Conservation (phyloP, 1,284 basidiomycete genomes). For the Ganoderma meredithae region DNA sequence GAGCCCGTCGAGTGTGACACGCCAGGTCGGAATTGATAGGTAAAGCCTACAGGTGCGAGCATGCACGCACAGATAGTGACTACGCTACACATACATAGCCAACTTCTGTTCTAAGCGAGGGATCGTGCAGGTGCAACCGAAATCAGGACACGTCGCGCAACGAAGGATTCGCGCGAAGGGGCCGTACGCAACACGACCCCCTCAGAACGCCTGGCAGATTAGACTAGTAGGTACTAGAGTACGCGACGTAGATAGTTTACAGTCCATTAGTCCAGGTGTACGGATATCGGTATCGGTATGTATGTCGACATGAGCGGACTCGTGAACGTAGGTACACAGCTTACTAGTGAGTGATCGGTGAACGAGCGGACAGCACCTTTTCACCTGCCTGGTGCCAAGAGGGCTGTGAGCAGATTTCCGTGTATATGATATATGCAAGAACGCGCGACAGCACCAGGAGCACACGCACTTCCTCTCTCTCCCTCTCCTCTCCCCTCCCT, state of each 20-base stretch:
- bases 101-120: background rate
- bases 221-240: slow-evolving; percentile 1
- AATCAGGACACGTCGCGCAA: background rate
- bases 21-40: background rate
- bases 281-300: slow-evolving; percentile 13
- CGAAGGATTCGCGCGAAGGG: background rate
- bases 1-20: background rate
- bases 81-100: background rate
- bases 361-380: slow-evolving; percentile 32
- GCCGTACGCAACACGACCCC: background rate
- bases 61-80: background rate
- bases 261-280: slow-evolving; percentile 30
- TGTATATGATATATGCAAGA: slow-evolving; percentile 11
- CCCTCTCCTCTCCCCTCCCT: too few relatives aligned
- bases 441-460: slow-evolving; percentile 15
- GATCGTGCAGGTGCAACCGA: background rate
- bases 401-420: slow-evolving; percentile 1
- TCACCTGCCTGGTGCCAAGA: slow-evolving; percentile 10
- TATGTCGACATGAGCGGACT: slow-evolving; percentile 29
- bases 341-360: slow-evolving; percentile 8
- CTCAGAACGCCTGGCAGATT: background rate
- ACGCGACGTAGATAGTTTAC: slow-evolving; percentile 30
- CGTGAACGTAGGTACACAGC: slow-evolving; percentile 14
- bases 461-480: background rate
- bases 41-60: background rate